Percentiles rank a stretch among this genome's conserved stretches.
Evolutionary conservation across 805 yeast species (phyloP).

Genomic region (Myxozyma geophila): DNA sequence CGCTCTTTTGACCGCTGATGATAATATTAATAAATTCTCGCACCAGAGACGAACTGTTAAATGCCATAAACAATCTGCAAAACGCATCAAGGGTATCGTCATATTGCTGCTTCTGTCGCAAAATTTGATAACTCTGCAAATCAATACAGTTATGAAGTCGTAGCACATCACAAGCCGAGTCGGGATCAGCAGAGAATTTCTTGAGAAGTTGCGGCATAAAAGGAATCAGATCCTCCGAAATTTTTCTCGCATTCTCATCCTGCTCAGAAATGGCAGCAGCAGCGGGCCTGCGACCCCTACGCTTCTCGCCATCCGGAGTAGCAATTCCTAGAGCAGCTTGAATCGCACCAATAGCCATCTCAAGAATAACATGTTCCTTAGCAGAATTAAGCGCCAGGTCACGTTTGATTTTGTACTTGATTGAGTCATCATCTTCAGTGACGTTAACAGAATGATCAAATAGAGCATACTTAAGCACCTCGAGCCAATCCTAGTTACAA

Average conservation of each 20-base stretch:
- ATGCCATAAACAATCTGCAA: slow-evolving; percentile 15
- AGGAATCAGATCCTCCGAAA: slow-evolving; percentile 30
- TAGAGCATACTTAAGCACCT: slow-evolving; percentile 25
- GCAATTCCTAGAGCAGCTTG: slow-evolving; percentile 9
- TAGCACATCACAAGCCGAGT: slow-evolving; percentile 35
- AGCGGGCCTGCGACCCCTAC: background rate
- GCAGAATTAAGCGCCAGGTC: slow-evolving; percentile 18
- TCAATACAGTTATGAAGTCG: slow-evolving; percentile 38
- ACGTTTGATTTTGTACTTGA: slow-evolving; percentile 11
- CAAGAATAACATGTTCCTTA: slow-evolving; percentile 26
- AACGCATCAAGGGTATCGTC: slow-evolving; percentile 40
- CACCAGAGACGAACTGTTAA: slow-evolving; percentile 10
- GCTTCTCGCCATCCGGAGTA: background rate
- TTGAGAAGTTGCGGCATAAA: slow-evolving; percentile 38
- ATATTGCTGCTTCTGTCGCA: slow-evolving; percentile 36
- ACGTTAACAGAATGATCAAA: slow-evolving; percentile 20
- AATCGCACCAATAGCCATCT: slow-evolving; percentile 28
- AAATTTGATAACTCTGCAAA: slow-evolving; percentile 30
- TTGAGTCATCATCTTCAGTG: slow-evolving; percentile 11
- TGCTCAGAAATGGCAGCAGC: slow-evolving; percentile 5
- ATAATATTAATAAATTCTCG: slow-evolving; percentile 24
- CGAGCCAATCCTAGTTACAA: slow-evolving; percentile 14
- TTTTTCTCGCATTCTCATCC: slow-evolving; percentile 8
- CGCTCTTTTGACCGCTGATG: slow-evolving; percentile 21
- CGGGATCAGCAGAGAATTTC: slow-evolving; percentile 39